phyloP scores from a whole-genome alignment of 352 stramenopile genomes.

The Saprolegnia parasitica region DNA sequence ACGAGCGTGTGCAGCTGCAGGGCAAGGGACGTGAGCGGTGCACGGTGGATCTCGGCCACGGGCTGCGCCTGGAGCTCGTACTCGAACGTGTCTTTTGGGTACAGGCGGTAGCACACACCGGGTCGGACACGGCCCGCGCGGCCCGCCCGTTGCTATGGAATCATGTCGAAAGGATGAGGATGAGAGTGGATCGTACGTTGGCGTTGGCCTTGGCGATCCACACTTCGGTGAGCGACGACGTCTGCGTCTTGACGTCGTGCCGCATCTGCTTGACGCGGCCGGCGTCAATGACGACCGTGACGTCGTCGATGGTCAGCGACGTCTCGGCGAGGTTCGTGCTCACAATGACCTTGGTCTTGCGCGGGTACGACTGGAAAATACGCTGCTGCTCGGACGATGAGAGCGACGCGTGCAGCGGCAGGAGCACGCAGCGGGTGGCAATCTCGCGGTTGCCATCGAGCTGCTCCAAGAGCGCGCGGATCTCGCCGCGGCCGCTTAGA shows the following conservation, averaged over 20 bases:
- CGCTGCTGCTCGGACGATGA: slow-evolving; percentile 89
- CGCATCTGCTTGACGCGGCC: slow-evolving; percentile 92
- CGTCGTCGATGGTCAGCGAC: slow-evolving; percentile 93
- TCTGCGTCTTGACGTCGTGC: slow-evolving; percentile 74
- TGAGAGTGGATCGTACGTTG: slow-evolving; percentile 37
- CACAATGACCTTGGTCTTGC: slow-evolving; percentile 90
- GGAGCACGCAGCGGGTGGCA: slow-evolving; percentile 49
- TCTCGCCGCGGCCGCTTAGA: slow-evolving; percentile 92
- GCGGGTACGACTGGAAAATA: slow-evolving; percentile 79
- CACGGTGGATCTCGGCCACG: slow-evolving; percentile 94
- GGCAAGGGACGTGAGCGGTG: slow-evolving; percentile 92
- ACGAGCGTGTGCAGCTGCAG: slow-evolving; percentile 93
- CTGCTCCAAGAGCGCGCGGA: slow-evolving; percentile 77
- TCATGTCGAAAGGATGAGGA: too few relatives aligned
- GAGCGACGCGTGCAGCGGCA: slow-evolving; percentile 93
- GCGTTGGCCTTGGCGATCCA: slow-evolving; percentile 88
- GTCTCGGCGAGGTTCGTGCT: slow-evolving; percentile 97
- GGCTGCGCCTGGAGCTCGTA: slow-evolving; percentile 71
- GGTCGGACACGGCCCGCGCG: slow-evolving; percentile 90
- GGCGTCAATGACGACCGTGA: slow-evolving; percentile 94
- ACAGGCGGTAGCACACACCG: slow-evolving; percentile 88
- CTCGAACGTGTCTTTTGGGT: slow-evolving; percentile 69
- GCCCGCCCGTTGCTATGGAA: slow-evolving; percentile 56
- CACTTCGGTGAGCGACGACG: slow-evolving; percentile 86
- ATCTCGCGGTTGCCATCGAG: slow-evolving; percentile 56